Percentiles rank a stretch among this genome's conserved stretches.
These are phyloP conservation scores for Microdochium trichocladiopsis DNA, from an alignment of 2,329 filamentous ascomycete genomes.

Conservation along the genomic window DNA sequence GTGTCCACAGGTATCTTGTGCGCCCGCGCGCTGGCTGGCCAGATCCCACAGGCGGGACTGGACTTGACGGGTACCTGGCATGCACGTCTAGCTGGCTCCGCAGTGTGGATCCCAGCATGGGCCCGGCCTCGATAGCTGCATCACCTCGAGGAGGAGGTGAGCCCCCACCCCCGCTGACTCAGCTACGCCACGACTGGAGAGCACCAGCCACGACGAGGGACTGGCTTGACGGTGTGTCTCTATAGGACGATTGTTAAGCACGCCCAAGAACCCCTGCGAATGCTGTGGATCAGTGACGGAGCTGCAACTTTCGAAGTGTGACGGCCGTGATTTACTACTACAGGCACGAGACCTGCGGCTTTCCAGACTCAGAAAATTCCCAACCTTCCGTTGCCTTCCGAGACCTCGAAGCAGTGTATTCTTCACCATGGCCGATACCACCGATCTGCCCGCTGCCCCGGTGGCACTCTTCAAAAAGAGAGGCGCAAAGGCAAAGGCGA, in stretches of 20 bases:
- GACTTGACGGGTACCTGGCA: not conserved
- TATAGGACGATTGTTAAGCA: not conserved
- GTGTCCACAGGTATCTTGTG: not conserved
- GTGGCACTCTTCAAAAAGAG: conserved; percentile 82
- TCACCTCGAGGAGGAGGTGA: not conserved
- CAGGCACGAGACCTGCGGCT: too few relatives aligned
- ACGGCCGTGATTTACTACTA: not conserved
- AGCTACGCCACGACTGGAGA: not conserved
- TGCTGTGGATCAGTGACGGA: not conserved
- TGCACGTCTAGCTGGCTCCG: not conserved
- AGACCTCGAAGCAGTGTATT: not conserved
- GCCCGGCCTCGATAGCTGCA: not conserved
- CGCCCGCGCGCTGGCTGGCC: not conserved
- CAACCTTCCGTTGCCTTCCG: not conserved
- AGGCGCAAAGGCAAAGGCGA: conserved; percentile 66
- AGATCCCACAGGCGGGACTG: not conserved
- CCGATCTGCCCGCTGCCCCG: conserved; percentile 30
- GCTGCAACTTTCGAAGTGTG: not conserved
- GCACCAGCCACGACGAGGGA: not conserved
- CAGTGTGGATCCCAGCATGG: not conserved
- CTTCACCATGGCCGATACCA: conserved; percentile 11
- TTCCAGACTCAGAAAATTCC: not conserved
- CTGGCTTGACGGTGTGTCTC: too few relatives aligned
- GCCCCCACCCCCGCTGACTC: not conserved
- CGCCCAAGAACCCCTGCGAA: not conserved